These are phyloP conservation scores for Cystobasidium ongulense DNA, from an alignment of 768 basidiomycete species.

Conservation along the genomic window DNA sequence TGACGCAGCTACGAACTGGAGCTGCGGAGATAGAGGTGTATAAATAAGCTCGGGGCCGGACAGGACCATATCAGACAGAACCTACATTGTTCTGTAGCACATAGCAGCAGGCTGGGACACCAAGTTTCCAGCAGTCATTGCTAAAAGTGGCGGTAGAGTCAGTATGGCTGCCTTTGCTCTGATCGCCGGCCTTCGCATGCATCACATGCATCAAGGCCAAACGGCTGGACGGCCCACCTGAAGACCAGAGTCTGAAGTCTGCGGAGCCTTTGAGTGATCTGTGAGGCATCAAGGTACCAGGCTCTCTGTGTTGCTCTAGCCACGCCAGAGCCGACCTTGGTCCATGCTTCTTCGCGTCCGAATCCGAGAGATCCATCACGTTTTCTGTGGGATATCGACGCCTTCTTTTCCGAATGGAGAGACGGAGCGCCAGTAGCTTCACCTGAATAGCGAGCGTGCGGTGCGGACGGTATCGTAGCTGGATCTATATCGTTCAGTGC, in stretches of 20 bases:
- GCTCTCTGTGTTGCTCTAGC: not conserved
- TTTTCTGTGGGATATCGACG: not conserved
- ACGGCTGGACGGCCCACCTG: no score
- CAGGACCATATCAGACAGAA: not conserved
- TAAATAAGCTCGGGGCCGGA: not conserved
- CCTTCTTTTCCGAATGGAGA: not conserved
- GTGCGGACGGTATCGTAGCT: not conserved
- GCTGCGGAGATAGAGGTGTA: constrained; percentile 49
- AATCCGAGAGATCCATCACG: not conserved
- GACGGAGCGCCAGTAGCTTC: not conserved
- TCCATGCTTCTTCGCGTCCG: constrained; percentile 13
- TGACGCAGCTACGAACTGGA: constrained; percentile 87
- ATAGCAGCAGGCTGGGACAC: constrained; percentile 92
- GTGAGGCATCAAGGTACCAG: not conserved
- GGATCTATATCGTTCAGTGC: constrained; percentile 48
- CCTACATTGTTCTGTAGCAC: constrained; percentile 42
- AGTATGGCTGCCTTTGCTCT: not conserved
- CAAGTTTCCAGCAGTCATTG: constrained; percentile 90
- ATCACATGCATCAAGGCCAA: not conserved
- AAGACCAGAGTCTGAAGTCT: constrained; percentile 23
- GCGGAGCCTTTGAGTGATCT: not conserved
- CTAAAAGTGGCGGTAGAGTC: constrained; percentile 45
- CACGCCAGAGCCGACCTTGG: not conserved
- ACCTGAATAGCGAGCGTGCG: not conserved
- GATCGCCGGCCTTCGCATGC: not conserved